Evolutionary conservation across 305 asterid genomes (phyloP), one percentile per base, ranked within the genome.

Genomic region (Fraxinus xanthoxyloides): DNA sequence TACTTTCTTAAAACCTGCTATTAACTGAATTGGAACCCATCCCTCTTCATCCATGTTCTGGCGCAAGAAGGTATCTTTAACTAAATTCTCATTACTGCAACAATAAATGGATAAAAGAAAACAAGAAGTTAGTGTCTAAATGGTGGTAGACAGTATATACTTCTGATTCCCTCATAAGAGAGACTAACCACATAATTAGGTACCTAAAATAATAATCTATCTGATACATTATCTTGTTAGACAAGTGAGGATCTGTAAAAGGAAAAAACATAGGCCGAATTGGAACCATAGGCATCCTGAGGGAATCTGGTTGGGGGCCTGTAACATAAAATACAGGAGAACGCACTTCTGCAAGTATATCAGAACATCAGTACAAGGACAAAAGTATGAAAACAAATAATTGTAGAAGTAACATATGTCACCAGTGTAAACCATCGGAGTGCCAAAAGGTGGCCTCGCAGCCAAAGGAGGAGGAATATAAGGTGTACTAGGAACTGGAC

Each of bases 201-300:
- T 88, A 93, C 97, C 97, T 94, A 84, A 93, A 93, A 86, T 94
- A 94, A 84, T 94, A 93, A 40, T 94, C 94, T 59, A 94, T 90
- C 83, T 93, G 98, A 24, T 87, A 89, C 75, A 90, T 76, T 80
- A 94, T 86, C 87, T 87, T 89, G 63, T 88, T 40, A 28, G 81
- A 91, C 86, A 93, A 80, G 81, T 88, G 87, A 72, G 95, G 92
- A 83, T 92, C 97, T 23, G 85, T 83, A 83, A 87, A 72, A 8
- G 89, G 85, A 82, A 81, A 76, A 82, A 46, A 86, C 80, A 90
- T 24, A 23, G 91, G 90, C 21, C 87, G 67, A 83, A 91, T 59
- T 5, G 92, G 92, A 81, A 88, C 87, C 89, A 94, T 81, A 56
- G 93, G 79, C 84, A 91, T 79, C 81, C 94, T 87, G 13, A 90